These are phyloP conservation scores for Pilasporangium apinafurcum DNA, from an alignment of 352 stramenopile genomes.

Conservation along the genomic window DNA sequence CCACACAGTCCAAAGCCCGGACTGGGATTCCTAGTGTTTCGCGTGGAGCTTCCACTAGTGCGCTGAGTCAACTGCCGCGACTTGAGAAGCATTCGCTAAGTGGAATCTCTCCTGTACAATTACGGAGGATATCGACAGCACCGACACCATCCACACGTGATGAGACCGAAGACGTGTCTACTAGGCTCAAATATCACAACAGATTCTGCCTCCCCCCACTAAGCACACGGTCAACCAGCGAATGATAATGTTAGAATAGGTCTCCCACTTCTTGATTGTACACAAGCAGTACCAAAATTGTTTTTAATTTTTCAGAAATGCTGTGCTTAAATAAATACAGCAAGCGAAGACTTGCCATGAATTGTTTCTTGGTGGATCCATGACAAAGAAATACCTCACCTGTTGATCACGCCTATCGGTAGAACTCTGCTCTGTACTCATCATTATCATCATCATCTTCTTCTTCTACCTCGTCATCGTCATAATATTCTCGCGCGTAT, in stretches of 20 bases:
- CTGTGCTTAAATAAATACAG: too few species aligned
- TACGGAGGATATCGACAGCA: conserved; percentile 38
- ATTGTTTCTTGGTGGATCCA: too few species aligned
- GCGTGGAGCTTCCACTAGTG: conserved; percentile 15
- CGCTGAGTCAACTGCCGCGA: conserved; percentile 13
- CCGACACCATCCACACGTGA: conserved; percentile 8
- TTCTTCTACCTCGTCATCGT: conserved; percentile 3
- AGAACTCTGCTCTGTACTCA: too few species aligned
- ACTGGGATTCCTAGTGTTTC: conserved; percentile 3
- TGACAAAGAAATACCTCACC: too few species aligned
- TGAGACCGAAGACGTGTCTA: neutral
- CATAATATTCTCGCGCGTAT: conserved; percentile 1
- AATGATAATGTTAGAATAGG: too few species aligned
- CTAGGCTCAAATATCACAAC: neutral
- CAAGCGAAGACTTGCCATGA: too few species aligned
- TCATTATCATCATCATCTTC: neutral
- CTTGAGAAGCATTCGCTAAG: conserved; percentile 7
- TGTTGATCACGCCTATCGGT: too few species aligned
- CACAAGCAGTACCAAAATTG: too few species aligned
- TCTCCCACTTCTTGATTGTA: too few species aligned
- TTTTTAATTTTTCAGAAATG: too few species aligned
- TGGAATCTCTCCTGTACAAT: conserved; percentile 20
- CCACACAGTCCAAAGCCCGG: neutral
- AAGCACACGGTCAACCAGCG: conserved; percentile 18
- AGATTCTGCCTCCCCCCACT: conserved; percentile 43